Evolutionary conservation across 2,329 filamentous ascomycete species (phyloP).

Genomic region (Arachnomyces sp.): DNA sequence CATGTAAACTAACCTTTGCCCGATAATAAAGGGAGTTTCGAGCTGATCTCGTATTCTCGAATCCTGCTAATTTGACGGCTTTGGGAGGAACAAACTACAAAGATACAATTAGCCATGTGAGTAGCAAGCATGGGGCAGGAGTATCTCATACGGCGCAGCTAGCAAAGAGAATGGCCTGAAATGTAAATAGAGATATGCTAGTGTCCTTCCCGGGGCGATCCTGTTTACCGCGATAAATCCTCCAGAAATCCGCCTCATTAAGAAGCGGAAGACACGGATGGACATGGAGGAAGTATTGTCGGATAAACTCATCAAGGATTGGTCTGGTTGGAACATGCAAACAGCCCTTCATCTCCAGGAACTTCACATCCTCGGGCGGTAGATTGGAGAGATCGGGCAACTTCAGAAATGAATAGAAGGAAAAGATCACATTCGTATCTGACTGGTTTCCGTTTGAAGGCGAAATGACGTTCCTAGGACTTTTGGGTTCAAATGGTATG

Average conservation of each 20-base stretch:
- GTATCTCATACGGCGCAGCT: constrained; percentile 32
- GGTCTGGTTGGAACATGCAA: constrained; percentile 37
- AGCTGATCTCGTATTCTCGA: constrained; percentile 36
- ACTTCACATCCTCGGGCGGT: constrained; percentile 40
- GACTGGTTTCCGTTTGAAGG: constrained; percentile 16
- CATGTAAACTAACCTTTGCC: constrained; percentile 27
- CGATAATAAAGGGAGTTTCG: constrained; percentile 40
- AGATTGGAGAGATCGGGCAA: constrained; percentile 12
- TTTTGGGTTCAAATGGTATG: neutral
- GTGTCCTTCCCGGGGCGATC: constrained; percentile 1
- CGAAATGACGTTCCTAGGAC: neutral
- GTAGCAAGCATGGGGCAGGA: constrained; percentile 16
- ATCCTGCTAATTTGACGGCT: constrained; percentile 35
- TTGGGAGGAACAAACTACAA: constrained; percentile 42
- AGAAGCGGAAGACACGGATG: constrained; percentile 24
- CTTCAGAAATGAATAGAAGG: constrained; percentile 17
- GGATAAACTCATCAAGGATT: constrained; percentile 42
- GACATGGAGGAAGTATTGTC: constrained; percentile 26
- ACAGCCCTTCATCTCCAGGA: constrained; percentile 41
- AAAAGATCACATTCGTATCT: constrained; percentile 33
- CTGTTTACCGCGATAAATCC: constrained; percentile 6
- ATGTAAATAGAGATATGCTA: constrained; percentile 23
- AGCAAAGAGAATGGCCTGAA: constrained; percentile 25
- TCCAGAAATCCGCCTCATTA: constrained; percentile 42
- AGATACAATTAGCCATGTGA: constrained; percentile 17